Percentiles rank a stretch among this genome's conserved stretches.
Conservation (phyloP, 2,329 filamentous ascomycete genomes). For the Diaporthe aspalathi region DNA sequence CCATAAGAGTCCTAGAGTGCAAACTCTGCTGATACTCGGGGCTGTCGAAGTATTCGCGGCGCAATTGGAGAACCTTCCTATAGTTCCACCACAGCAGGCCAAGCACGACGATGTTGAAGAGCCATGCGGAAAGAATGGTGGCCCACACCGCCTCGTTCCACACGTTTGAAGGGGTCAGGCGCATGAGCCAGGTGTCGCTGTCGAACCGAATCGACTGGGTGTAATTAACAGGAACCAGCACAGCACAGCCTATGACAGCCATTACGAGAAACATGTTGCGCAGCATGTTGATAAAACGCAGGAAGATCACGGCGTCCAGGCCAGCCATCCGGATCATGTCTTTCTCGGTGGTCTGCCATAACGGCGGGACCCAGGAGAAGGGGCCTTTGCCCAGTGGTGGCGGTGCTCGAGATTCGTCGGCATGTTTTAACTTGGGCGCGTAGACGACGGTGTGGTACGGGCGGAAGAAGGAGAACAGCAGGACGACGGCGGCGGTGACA, state of each 20-base stretch:
- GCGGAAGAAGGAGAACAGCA: constrained; percentile 88
- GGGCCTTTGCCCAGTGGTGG: constrained; percentile 88
- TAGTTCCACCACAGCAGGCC: constrained; percentile 95
- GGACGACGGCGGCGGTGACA: constrained; percentile 77
- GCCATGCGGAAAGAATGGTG: constrained; percentile 68
- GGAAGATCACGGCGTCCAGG: constrained; percentile 89
- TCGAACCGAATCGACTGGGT: constrained; percentile 56
- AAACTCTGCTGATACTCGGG: constrained; percentile 89
- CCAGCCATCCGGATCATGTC: constrained; percentile 85
- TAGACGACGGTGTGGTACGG: constrained; percentile 94
- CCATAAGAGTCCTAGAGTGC: constrained; percentile 78
- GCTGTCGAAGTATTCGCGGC: constrained; percentile 84
- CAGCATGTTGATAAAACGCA: constrained; percentile 90
- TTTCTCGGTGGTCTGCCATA: constrained; percentile 82
- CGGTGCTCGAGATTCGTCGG: constrained; percentile 89
- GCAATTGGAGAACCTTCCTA: constrained; percentile 74
- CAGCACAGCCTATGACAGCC: constrained; percentile 76
- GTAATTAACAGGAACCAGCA: constrained; percentile 86
- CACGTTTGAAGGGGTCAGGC: constrained; percentile 70
- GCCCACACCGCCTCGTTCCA: constrained; percentile 67
- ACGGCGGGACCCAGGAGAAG: constrained; percentile 85
- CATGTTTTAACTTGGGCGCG: constrained; percentile 91
- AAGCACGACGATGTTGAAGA: constrained; percentile 80
- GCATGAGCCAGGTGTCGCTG: constrained; percentile 62
- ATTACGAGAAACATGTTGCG: constrained; percentile 87